A percentile compares a stretch with the other conserved stretches of the same genome.
Conservation (phyloP, 1,284 basidiomycete species). For the Porphyrellus sp. region DNA sequence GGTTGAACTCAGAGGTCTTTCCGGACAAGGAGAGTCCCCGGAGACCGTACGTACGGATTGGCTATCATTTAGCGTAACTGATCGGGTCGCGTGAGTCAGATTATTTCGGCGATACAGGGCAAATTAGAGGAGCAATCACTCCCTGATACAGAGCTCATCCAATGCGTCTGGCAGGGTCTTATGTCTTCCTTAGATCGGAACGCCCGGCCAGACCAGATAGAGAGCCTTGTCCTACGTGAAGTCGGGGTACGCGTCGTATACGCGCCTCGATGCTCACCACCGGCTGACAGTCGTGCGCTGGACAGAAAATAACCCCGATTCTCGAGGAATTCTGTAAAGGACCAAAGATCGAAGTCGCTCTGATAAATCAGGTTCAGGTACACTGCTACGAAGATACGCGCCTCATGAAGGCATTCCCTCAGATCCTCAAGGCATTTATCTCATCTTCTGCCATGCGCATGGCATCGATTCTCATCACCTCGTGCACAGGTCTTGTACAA, state of each 20-base stretch:
- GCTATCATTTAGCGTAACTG: conserved; percentile 6
- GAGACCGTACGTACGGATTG: conserved; percentile 51
- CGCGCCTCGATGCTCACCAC: background rate
- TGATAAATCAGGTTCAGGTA: conserved; percentile 92
- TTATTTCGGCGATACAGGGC: conserved; percentile 68
- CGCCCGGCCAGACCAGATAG: conserved; percentile 86
- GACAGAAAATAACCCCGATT: conserved; percentile 77
- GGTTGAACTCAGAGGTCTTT: conserved; percentile 56
- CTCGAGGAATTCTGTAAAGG: conserved; percentile 86
- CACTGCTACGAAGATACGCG: conserved; percentile 95
- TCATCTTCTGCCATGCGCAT: conserved; percentile 1
- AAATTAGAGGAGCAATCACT: conserved; percentile 69
- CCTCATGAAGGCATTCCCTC: conserved; percentile 90
- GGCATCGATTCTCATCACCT: background rate
- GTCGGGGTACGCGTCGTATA: conserved; percentile 56
- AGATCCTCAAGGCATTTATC: conserved; percentile 77
- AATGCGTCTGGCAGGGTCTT: conserved; percentile 89
- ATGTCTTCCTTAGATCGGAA: conserved; percentile 86
- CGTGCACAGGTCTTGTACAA: conserved; percentile 80
- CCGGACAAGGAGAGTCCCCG: conserved; percentile 57
- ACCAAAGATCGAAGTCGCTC: conserved; percentile 85
- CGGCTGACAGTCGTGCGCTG: conserved; percentile 2
- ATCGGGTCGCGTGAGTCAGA: conserved; percentile 43
- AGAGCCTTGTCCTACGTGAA: conserved; percentile 80
- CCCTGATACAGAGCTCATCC: conserved; percentile 79